Conservation (phyloP, 164 flowering plant species). For the Dillenia suffruticosa region DNA sequence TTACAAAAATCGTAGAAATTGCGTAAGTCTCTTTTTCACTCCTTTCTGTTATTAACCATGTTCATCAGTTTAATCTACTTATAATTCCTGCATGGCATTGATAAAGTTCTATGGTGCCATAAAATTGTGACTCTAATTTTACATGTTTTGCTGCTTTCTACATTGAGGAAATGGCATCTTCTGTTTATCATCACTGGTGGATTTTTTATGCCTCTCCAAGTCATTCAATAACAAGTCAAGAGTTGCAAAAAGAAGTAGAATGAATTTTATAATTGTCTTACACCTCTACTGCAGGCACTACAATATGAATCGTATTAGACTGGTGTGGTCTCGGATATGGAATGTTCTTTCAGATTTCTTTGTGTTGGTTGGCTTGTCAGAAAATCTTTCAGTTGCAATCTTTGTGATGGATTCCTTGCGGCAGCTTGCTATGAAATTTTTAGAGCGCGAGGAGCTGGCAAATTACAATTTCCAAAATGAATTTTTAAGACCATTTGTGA, state of each 20-base stretch:
- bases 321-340: conserved; percentile 99
- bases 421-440: conserved; percentile 95
- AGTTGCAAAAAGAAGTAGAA: neutral
- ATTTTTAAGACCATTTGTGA: conserved; percentile 91
- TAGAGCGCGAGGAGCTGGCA: conserved; percentile 97
- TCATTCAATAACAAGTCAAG: too few species aligned
- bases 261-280: neutral
- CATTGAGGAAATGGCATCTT: too few species aligned
- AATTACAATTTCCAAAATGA: conserved; percentile 98
- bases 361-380: conserved; percentile 92
- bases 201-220: too few species aligned
- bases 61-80: too few species aligned
- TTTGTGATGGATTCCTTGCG: conserved; percentile 98
- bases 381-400: conserved; percentile 94
- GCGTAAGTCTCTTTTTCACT: conserved; percentile 57
- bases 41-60: neutral
- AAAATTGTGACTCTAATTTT: too few species aligned
- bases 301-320: conserved; percentile 97
- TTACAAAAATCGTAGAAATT: conserved; percentile 94
- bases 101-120: too few species aligned
- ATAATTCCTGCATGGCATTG: too few species aligned
- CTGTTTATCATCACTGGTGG: too few species aligned
- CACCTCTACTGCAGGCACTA: conserved; percentile 77
- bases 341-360: conserved; percentile 94
- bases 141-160: too few species aligned